These are phyloP conservation scores for Gossypium trilobum DNA, from an alignment of 441 rosid genomes.

Conservation along the genomic window DNA sequence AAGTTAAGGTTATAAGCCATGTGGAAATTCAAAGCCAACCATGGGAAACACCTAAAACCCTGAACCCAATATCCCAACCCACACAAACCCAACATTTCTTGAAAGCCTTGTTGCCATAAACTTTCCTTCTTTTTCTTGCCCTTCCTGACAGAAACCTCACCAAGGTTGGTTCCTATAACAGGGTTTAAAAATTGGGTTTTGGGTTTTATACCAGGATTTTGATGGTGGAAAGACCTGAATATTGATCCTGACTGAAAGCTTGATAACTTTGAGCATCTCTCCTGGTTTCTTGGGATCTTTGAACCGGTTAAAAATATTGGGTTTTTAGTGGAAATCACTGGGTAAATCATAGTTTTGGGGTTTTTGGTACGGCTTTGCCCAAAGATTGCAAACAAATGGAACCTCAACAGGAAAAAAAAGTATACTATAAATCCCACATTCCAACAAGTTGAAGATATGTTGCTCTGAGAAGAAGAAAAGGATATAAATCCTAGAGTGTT, in stretches of 20 bases:
- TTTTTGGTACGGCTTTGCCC: background rate
- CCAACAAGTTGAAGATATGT: background rate
- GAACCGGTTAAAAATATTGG: conserved; percentile 6
- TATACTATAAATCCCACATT: background rate
- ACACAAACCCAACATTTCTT: conserved; percentile 44
- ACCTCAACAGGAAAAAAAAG: background rate
- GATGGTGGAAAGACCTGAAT: conserved; percentile 9
- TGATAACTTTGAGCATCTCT: conserved; percentile 8
- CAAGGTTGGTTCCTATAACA: conserved; percentile 22
- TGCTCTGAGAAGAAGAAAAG: conserved; percentile 10
- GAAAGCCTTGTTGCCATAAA: conserved; percentile 35
- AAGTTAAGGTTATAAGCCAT: conserved; percentile 56
- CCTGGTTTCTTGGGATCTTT: conserved; percentile 16
- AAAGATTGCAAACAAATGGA: background rate
- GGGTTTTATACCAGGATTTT: conserved; percentile 19
- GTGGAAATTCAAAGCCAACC: conserved; percentile 78
- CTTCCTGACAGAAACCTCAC: conserved; percentile 27
- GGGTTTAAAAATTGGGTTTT: conserved; percentile 23
- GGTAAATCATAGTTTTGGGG: conserved; percentile 19
- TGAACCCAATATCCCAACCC: conserved; percentile 78
- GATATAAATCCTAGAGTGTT: background rate
- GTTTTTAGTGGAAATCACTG: conserved; percentile 10
- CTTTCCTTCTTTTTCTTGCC: conserved; percentile 19
- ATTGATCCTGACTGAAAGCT: conserved; percentile 1
- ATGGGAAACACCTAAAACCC: conserved; percentile 78